Conservation (phyloP, 2,329 filamentous ascomycete species). For the Fusarium keratoplasticum region DNA sequence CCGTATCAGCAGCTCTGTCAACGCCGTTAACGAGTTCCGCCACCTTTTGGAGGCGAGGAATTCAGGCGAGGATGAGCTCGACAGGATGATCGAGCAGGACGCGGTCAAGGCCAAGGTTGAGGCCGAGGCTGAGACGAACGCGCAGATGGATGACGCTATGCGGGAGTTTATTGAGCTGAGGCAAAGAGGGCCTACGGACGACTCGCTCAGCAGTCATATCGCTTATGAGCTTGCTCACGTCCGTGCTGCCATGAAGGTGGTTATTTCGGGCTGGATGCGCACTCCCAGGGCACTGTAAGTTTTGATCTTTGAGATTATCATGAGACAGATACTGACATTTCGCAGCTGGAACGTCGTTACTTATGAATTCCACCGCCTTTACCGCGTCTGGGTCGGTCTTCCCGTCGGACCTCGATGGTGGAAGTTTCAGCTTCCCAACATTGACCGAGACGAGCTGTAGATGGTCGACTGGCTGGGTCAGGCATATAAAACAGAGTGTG, state of each 20-base stretch:
- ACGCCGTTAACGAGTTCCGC: conserved; percentile 79
- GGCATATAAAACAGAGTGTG: conserved; percentile 11
- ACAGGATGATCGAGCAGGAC: conserved; percentile 51
- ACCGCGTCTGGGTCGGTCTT: conserved; percentile 64
- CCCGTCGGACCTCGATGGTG: conserved; percentile 63
- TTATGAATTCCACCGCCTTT: conserved; percentile 59
- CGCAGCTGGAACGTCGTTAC: conserved; percentile 57
- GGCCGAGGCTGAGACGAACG: conserved; percentile 47
- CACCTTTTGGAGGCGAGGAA: conserved; percentile 59
- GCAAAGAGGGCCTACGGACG: conserved; percentile 47
- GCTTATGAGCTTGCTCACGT: conserved; percentile 73
- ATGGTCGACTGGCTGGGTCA: neutral
- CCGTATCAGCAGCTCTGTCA: conserved; percentile 83
- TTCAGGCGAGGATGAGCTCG: conserved; percentile 39
- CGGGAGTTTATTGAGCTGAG: conserved; percentile 46
- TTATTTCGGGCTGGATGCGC: conserved; percentile 76
- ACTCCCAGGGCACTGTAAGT: conserved; percentile 79
- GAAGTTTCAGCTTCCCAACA: conserved; percentile 56
- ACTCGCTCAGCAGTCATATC: conserved; percentile 66
- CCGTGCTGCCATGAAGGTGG: conserved; percentile 70
- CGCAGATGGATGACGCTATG: conserved; percentile 54
- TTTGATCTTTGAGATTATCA: neutral
- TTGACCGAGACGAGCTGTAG: conserved; percentile 62
- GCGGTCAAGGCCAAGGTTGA: conserved; percentile 39
- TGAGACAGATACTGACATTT: conserved; percentile 3